phyloP scores from a whole-genome alignment of 2,329 filamentous ascomycete species.

The Uncinocarpus reesii region DNA sequence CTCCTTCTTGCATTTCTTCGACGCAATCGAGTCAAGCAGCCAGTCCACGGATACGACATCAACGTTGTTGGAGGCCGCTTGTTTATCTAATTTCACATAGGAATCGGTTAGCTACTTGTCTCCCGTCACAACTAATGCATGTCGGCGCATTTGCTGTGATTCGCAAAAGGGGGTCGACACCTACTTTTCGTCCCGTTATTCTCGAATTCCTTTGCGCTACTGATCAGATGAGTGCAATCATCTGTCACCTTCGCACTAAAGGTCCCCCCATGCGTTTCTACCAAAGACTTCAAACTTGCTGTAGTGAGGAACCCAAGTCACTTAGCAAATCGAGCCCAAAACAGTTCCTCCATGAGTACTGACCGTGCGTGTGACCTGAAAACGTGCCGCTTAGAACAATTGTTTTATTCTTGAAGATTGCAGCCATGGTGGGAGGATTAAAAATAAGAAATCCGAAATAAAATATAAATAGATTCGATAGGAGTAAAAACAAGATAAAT shows the following conservation, averaged over 20 bases:
- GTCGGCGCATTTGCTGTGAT: background rate
- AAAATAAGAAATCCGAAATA: no score
- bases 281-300: slow-evolving; percentile 26
- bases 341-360: slow-evolving; percentile 11
- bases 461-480: background rate
- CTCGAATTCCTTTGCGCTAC: slow-evolving; percentile 30
- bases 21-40: slow-evolving; percentile 47
- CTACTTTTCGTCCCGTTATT: slow-evolving; percentile 29
- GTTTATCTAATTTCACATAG: slow-evolving; percentile 27
- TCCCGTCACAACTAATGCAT: background rate
- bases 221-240: slow-evolving; percentile 32
- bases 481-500: background rate
- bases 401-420: slow-evolving; percentile 24
- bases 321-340: background rate
- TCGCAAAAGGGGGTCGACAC: slow-evolving; percentile 13
- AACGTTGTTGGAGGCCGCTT: slow-evolving; percentile 36
- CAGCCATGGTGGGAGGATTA: slow-evolving; percentile 19
- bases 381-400: slow-evolving; percentile 55
- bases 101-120: background rate
- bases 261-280: slow-evolving; percentile 28
- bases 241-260: slow-evolving; percentile 25
- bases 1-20: slow-evolving; percentile 34
- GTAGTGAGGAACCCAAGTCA: background rate
- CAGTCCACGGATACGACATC: slow-evolving; percentile 52
- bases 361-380: slow-evolving; percentile 43